Percentiles rank a stretch among this genome's conserved stretches.
Evolutionary conservation across 805 yeast species (phyloP).

Genomic region (Candida vaughaniae): DNA sequence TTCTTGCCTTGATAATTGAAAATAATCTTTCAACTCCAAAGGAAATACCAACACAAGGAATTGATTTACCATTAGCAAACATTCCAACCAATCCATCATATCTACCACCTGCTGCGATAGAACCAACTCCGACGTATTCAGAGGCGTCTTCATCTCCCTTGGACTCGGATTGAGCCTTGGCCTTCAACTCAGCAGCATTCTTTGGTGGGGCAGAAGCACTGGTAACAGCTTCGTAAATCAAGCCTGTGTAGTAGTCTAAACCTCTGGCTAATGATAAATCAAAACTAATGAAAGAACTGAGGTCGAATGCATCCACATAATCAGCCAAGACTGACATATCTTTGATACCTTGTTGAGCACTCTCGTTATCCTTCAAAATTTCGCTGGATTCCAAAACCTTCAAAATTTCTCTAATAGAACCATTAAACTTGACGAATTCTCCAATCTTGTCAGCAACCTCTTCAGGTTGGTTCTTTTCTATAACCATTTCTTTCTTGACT

Average conservation of each 20-base stretch:
- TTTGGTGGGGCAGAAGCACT: constrained; percentile 94
- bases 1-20: constrained; percentile 80
- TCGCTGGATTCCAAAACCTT: constrained; percentile 56
- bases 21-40: constrained; percentile 96
- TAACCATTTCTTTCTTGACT: constrained; percentile 88
- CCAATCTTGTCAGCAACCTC: constrained; percentile 94
- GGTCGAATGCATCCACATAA: constrained; percentile 81
- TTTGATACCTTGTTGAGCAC: constrained; percentile 76
- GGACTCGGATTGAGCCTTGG: constrained; percentile 29
- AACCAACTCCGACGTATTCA: constrained; percentile 96
- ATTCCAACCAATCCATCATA: constrained; percentile 95
- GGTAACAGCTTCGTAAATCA: constrained; percentile 95
- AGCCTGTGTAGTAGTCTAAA: constrained; percentile 94
- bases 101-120: constrained; percentile 98
- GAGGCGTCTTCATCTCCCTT: constrained; percentile 70
- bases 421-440: constrained; percentile 81
- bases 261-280: constrained; percentile 97
- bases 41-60: constrained; percentile 97
- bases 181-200: constrained; percentile 68
- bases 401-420: constrained; percentile 66
- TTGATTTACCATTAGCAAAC: constrained; percentile 89
- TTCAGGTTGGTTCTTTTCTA: constrained; percentile 85
- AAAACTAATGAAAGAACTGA: constrained; percentile 66
- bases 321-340: constrained; percentile 77
- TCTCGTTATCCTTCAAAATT: constrained; percentile 57